Conservation (phyloP, 2,329 filamentous ascomycete genomes). For the Didymella keratinophila region DNA sequence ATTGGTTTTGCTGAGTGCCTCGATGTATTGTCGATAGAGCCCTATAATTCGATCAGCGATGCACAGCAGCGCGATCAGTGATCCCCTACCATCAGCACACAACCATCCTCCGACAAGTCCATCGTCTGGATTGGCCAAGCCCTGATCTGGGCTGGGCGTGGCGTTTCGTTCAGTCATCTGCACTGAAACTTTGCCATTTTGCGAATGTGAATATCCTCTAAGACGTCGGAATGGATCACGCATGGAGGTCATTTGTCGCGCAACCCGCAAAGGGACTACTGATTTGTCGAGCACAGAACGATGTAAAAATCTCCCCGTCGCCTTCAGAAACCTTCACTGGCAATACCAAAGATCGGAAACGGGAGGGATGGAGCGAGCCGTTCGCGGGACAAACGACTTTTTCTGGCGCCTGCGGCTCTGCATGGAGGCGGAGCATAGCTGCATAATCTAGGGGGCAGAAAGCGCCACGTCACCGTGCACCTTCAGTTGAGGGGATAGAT, state of each 20-base stretch:
- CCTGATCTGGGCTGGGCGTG: slow-evolving; percentile 5
- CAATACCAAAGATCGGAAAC: slow-evolving; percentile 8
- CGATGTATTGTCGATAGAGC: slow-evolving; percentile 41
- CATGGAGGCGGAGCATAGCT: slow-evolving; percentile 30
- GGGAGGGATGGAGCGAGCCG: slow-evolving; percentile 20
- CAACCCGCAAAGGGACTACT: too few relatives aligned
- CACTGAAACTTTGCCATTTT: background rate
- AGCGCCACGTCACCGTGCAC: slow-evolving; percentile 33
- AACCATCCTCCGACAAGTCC: slow-evolving; percentile 37
- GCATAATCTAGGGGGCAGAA: slow-evolving; percentile 27
- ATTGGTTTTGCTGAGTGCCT: slow-evolving; percentile 38
- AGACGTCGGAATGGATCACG: too few relatives aligned
- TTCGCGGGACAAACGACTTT: slow-evolving; percentile 23
- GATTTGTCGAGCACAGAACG: too few relatives aligned
- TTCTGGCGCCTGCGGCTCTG: slow-evolving; percentile 33
- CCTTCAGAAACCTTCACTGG: background rate
- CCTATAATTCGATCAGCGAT: slow-evolving; percentile 29
- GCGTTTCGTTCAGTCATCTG: slow-evolving; percentile 11
- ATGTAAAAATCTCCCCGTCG: too few relatives aligned
- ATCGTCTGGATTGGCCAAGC: background rate
- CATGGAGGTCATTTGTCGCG: too few relatives aligned
- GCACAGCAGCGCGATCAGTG: background rate
- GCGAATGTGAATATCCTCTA: too few relatives aligned
- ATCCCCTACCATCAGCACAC: slow-evolving; percentile 35
- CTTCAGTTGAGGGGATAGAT: slow-evolving; percentile 14